A percentile compares a stretch with the other conserved stretches of the same genome.
phyloP scores from a whole-genome alignment of 116 monocot genomes.

The Iris pallida region DNA sequence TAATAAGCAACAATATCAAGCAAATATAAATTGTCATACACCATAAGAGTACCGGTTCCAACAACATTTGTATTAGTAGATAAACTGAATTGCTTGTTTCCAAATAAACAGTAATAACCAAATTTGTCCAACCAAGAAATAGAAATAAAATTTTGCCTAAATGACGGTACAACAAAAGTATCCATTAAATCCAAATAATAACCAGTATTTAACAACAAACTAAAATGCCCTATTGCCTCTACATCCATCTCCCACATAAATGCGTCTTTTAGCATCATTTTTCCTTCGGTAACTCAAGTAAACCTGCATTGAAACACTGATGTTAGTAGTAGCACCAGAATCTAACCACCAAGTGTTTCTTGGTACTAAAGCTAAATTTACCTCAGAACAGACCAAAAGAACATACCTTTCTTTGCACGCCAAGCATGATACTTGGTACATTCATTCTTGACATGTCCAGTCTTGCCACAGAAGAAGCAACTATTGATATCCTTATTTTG shows the following conservation, averaged over 20 bases:
- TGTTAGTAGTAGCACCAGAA: slow-evolving; percentile 5
- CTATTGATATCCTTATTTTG: not conserved
- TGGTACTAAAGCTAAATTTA: slow-evolving; percentile 8
- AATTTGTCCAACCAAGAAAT: slow-evolving; percentile 7
- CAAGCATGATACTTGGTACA: not conserved
- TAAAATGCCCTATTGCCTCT: not conserved
- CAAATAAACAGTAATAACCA: no score
- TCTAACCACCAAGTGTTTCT: slow-evolving; percentile 8
- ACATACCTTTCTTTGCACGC: not conserved
- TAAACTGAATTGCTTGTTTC: no score
- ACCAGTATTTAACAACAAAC: no score
- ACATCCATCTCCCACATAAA: slow-evolving; percentile 6
- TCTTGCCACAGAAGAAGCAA: not conserved
- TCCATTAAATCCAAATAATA: no score
- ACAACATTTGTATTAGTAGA: no score
- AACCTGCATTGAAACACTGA: slow-evolving; percentile 6
- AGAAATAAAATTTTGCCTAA: slow-evolving; percentile 9
- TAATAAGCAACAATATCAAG: not conserved
- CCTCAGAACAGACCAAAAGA: slow-evolving; percentile 6
- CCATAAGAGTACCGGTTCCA: no score
- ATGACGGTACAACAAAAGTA: slow-evolving; percentile 8
- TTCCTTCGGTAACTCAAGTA: not conserved
- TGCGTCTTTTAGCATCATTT: slow-evolving; percentile 6
- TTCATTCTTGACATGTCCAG: not conserved
- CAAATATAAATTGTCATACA: no score